A percentile compares a stretch with the other conserved stretches of the same genome.
Conservation (phyloP, 495 filamentous ascomycete species). For the Chaetomium tenue region DNA sequence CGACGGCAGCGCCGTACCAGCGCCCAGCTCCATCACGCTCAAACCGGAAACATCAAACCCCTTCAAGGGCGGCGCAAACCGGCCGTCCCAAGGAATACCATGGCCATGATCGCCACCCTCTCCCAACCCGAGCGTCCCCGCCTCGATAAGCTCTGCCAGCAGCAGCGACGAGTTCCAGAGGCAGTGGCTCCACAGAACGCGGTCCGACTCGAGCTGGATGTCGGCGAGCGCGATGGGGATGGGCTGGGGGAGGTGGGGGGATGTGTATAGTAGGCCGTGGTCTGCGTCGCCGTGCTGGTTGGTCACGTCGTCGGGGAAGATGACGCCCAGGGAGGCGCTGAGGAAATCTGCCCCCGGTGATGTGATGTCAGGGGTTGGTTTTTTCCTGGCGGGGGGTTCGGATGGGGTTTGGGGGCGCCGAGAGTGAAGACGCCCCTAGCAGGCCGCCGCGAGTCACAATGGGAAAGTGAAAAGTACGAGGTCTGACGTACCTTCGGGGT, state of each 20-base stretch:
- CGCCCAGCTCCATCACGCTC: constrained; percentile 52
- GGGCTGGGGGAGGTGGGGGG: constrained; percentile 50
- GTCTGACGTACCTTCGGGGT: constrained; percentile 44
- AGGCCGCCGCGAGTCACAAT: too few relatives aligned
- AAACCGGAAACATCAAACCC: constrained; percentile 34
- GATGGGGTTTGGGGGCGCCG: too few relatives aligned
- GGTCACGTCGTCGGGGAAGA: constrained; percentile 74
- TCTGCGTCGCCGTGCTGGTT: constrained; percentile 74
- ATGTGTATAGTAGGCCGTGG: constrained; percentile 64
- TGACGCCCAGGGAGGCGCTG: constrained; percentile 57
- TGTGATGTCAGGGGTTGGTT: background rate
- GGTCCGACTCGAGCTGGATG: constrained; percentile 54
- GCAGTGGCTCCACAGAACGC: constrained; percentile 75
- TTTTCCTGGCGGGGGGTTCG: background rate
- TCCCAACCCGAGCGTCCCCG: constrained; percentile 33
- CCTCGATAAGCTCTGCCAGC: constrained; percentile 67
- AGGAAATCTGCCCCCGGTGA: constrained; percentile 54
- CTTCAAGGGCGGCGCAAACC: background rate
- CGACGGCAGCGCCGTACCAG: constrained; percentile 72
- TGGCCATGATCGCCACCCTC: constrained; percentile 1
- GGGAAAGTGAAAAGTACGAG: too few relatives aligned
- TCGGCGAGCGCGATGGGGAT: constrained; percentile 54
- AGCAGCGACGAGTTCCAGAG: constrained; percentile 81
- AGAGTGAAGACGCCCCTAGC: too few relatives aligned
- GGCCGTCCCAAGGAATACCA: background rate